Conservation (phyloP, 495 filamentous ascomycete genomes). For the Echria macrotheca region DNA sequence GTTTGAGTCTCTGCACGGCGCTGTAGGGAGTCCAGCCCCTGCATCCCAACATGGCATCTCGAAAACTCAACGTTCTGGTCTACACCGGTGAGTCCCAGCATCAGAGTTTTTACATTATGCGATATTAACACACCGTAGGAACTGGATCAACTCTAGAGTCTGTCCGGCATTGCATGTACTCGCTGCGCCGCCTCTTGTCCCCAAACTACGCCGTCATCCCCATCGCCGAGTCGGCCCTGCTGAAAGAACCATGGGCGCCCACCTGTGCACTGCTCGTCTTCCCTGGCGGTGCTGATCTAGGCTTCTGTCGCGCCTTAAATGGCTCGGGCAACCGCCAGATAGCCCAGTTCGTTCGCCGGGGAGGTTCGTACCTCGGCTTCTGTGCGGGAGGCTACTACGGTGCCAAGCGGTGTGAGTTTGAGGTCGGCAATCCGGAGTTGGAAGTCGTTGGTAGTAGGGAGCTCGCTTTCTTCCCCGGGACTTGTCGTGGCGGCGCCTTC, state of each 20-base stretch:
- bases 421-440: slow-evolving; percentile 72
- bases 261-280: slow-evolving; percentile 87
- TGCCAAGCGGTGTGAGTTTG: slow-evolving; percentile 75
- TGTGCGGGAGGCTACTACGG: slow-evolving; percentile 97
- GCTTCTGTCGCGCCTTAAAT: slow-evolving; percentile 84
- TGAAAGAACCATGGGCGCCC: slow-evolving; percentile 88
- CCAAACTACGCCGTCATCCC: slow-evolving; percentile 90
- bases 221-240: slow-evolving; percentile 67
- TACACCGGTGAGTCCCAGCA: slow-evolving; percentile 69
- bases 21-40: slow-evolving; percentile 29
- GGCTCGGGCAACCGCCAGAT: slow-evolving; percentile 83
- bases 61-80: slow-evolving; percentile 78
- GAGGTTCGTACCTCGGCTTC: slow-evolving; percentile 81
- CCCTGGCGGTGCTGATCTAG: slow-evolving; percentile 90
- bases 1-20: too few species aligned
- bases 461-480: slow-evolving; percentile 81
- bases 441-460: slow-evolving; percentile 86
- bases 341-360: slow-evolving; percentile 74
- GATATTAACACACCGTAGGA: slow-evolving; percentile 49
- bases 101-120: too few species aligned
- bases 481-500: slow-evolving; percentile 82
- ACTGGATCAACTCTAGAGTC: slow-evolving; percentile 81
- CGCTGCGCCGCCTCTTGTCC: slow-evolving; percentile 81
- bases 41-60: slow-evolving; percentile 44
- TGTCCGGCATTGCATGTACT: slow-evolving; percentile 83